phyloP scores from a whole-genome alignment of 2,329 filamentous ascomycete genomes.

The Gnomoniopsis smithogilvyi region DNA sequence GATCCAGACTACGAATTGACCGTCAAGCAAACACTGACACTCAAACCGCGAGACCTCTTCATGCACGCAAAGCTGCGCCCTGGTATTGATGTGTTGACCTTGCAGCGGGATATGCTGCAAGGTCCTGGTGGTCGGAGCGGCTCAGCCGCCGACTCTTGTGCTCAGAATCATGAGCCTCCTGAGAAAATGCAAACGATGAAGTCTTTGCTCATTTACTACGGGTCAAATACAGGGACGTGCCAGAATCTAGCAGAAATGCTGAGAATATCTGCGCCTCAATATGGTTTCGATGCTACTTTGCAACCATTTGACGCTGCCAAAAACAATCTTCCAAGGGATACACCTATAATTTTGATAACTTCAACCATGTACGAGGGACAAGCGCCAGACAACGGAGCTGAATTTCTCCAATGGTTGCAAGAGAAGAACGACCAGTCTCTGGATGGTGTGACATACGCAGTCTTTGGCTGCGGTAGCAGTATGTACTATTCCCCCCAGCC shows the following conservation, averaged over 20 bases:
- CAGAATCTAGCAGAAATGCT: constrained; percentile 50
- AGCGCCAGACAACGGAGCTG: constrained; percentile 47
- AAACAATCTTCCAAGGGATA: constrained; percentile 40
- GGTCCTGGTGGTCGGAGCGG: background rate
- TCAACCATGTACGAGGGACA: constrained; percentile 56
- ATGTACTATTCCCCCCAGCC: background rate
- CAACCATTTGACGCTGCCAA: constrained; percentile 48
- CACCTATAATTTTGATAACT: constrained; percentile 49
- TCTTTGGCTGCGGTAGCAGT: constrained; percentile 51
- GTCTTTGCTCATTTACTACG: constrained; percentile 51
- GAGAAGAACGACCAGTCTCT: constrained; percentile 33
- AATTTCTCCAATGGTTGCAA: constrained; percentile 54
- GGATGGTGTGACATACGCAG: constrained; percentile 45
- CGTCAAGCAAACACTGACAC: constrained; percentile 40
- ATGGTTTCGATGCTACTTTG: constrained; percentile 42
- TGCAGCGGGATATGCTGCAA: background rate
- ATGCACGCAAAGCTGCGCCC: constrained; percentile 14
- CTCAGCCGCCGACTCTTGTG: background rate
- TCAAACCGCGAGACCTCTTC: constrained; percentile 34
- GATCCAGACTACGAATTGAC: constrained; percentile 39
- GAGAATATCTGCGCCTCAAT: constrained; percentile 40
- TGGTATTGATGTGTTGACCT: background rate
- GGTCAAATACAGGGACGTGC: constrained; percentile 57
- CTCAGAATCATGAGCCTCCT: background rate
- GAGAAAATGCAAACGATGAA: constrained; percentile 27